Conservation (phyloP, 768 basidiomycete species). For the Austroboletus eburneus region DNA sequence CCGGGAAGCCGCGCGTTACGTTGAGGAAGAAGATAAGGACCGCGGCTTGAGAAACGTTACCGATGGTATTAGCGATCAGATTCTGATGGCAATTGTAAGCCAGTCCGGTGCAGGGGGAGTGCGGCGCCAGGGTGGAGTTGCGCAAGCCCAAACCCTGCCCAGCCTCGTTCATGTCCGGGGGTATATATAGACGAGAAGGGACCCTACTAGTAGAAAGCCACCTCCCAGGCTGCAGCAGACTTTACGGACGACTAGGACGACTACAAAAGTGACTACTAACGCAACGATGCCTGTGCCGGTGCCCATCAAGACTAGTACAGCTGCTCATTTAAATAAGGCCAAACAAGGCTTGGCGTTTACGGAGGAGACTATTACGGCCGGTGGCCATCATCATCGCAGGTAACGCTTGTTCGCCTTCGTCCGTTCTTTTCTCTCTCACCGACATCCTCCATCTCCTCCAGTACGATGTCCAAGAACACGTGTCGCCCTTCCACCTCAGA, state of each 20-base stretch:
- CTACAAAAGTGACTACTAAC: too few species aligned
- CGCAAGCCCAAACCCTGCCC: neutral
- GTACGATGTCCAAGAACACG: constrained; percentile 10
- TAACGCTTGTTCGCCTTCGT: constrained; percentile 6
- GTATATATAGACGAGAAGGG: too few species aligned
- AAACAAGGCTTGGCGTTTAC: constrained; percentile 22
- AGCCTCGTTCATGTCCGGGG: too few species aligned
- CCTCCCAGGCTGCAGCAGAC: too few species aligned
- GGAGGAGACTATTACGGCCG: constrained; percentile 9
- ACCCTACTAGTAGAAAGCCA: too few species aligned
- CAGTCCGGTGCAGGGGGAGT: neutral
- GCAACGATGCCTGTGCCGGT: constrained; percentile 21
- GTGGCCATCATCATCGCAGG: constrained; percentile 9
- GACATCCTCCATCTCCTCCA: constrained; percentile 4
- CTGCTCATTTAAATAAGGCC: constrained; percentile 27
- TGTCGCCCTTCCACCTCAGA: neutral
- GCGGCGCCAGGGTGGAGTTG: constrained; percentile 22
- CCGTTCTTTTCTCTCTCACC: neutral
- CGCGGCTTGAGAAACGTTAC: too few species aligned
- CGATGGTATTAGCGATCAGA: too few species aligned
- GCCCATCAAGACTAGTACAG: constrained; percentile 7
- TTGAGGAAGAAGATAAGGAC: too few species aligned
- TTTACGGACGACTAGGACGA: too few species aligned
- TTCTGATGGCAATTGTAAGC: too few species aligned
- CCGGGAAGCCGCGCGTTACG: too few species aligned